Base-by-base conservation (phyloP, 2,329 filamentous ascomycete species). In the Fusarium subtropicale region DNA sequence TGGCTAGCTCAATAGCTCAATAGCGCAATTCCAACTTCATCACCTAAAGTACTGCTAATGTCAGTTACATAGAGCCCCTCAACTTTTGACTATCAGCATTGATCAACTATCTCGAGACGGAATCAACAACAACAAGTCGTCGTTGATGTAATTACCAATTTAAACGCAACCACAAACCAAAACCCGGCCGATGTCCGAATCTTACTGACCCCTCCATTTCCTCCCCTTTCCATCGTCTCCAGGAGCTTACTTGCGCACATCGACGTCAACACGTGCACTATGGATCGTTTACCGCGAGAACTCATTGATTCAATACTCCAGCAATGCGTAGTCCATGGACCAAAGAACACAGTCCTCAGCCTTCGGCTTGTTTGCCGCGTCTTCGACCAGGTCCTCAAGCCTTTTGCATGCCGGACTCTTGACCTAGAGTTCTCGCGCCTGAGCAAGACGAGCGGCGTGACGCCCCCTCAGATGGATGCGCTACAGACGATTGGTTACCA, bases 371-470 rank as follows among this genome's bases (percentile, higher is more conserved):
- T 86, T 31, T 86, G 84, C 73, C 81, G 80, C 45, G 75, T 80
- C 16, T 87, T 87, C 64, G 79, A 87, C 69, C 75, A 78, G 26
- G 75, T 82, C 34, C 76, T 87, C 38, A 83, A 81, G 65, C 82
- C 82, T 0, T 80, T 78, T 55, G 79, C 78, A 28, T 83, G 84
- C 64, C 79, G 79, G 31, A 86, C 84, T 2, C 76, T 87, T 15
- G 82, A 82, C 54, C 74, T 87, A 20, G 85, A 86, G 50, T 86
- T 83, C 72, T 82, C 82, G 15, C 81, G 84, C 30, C 79, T 87
- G 60, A 80, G 81, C 69, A 78, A 71, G 63, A 74, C 76, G 51
- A 79, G 75, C 68, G 75, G 68, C 33, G 68, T 73, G 18, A 68
- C 66, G 20, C 80, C 74, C 7, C 81, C 79, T 2, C 75, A 79